phyloP scores from a whole-genome alignment of 768 basidiomycete species.

The Tremella fuciformis region DNA sequence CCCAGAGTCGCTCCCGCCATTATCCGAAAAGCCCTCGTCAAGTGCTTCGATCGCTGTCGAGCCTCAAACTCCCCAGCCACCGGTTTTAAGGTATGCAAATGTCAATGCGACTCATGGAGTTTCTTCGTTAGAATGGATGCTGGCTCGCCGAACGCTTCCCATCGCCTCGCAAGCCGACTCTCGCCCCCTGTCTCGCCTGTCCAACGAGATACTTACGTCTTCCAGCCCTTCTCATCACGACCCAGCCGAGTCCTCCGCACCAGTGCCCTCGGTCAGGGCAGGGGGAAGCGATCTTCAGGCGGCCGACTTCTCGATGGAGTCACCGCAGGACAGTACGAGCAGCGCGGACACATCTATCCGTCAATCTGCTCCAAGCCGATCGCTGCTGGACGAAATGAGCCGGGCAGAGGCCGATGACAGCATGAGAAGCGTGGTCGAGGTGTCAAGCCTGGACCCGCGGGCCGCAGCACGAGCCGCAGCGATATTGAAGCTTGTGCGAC shows the following conservation, averaged over 20 bases:
- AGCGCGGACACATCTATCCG: neutral
- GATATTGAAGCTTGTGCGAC: slow-evolving; percentile 70
- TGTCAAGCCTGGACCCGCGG: slow-evolving; percentile 76
- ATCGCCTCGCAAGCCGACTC: too few species aligned
- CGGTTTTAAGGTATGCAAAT: too few species aligned
- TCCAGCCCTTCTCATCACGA: neutral
- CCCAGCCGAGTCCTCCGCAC: neutral
- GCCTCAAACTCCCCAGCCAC: too few species aligned
- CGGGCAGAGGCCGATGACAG: slow-evolving; percentile 21
- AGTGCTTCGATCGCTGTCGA: too few species aligned
- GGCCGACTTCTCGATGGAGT: neutral
- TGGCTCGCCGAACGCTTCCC: too few species aligned
- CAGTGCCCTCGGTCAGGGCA: neutral
- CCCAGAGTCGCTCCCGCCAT: too few species aligned
- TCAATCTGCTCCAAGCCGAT: neutral
- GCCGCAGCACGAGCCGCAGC: slow-evolving; percentile 91
- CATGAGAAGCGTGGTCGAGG: slow-evolving; percentile 66
- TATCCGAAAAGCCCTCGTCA: too few species aligned
- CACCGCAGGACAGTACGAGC: neutral
- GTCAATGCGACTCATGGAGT: too few species aligned
- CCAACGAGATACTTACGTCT: neutral
- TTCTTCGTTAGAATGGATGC: too few species aligned
- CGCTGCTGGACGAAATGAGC: slow-evolving; percentile 12
- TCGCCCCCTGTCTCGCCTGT: too few species aligned
- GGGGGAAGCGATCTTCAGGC: neutral